A percentile compares a stretch with the other conserved stretches of the same genome.
phyloP scores from a whole-genome alignment of 108 stramenopile species.

The Pseudonitzschia multistriata region DNA sequence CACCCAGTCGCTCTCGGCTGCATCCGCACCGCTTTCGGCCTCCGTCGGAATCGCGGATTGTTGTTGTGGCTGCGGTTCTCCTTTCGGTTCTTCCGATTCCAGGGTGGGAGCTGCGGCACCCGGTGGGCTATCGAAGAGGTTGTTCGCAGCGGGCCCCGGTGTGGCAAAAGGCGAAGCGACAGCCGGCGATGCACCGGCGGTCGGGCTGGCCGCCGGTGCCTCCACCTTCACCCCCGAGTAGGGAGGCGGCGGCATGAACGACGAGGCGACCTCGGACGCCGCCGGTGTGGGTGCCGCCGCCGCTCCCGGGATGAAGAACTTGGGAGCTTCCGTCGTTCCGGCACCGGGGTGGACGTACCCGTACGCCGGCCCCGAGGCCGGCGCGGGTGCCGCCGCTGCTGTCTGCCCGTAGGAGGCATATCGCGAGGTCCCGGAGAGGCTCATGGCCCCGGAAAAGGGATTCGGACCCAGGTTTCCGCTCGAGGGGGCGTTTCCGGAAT shows the following conservation, averaged over 20 bases:
- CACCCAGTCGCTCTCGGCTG: slow-evolving; percentile 10
- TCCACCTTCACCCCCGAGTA: slow-evolving; percentile 11
- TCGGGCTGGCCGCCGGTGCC: neutral
- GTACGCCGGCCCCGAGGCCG: slow-evolving; percentile 17
- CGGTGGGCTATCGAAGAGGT: slow-evolving; percentile 11
- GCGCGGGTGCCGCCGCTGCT: slow-evolving; percentile 11
- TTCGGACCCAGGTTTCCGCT: slow-evolving; percentile 25
- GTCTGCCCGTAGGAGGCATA: slow-evolving; percentile 9
- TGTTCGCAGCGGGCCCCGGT: slow-evolving; percentile 19
- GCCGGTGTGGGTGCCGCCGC: slow-evolving; percentile 4
- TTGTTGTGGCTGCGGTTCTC: neutral
- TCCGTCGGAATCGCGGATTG: neutral
- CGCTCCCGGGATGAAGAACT: slow-evolving; percentile 10
- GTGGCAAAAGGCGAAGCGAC: neutral
- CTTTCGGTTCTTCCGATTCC: neutral
- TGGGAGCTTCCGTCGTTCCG: slow-evolving; percentile 13
- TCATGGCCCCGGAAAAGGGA: slow-evolving; percentile 38
- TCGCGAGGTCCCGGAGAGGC: slow-evolving; percentile 13
- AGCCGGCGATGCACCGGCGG: slow-evolving; percentile 6
- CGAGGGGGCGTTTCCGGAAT: slow-evolving; percentile 22
- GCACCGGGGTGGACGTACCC: slow-evolving; percentile 1
- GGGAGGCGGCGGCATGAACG: slow-evolving; percentile 38
- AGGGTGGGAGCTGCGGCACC: no score
- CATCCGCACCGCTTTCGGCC: neutral
- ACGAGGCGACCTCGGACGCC: neutral